These are phyloP conservation scores for Mucor sp. DNA, from an alignment of 371 early-diverging fungal genomes.

Conservation along the genomic window DNA sequence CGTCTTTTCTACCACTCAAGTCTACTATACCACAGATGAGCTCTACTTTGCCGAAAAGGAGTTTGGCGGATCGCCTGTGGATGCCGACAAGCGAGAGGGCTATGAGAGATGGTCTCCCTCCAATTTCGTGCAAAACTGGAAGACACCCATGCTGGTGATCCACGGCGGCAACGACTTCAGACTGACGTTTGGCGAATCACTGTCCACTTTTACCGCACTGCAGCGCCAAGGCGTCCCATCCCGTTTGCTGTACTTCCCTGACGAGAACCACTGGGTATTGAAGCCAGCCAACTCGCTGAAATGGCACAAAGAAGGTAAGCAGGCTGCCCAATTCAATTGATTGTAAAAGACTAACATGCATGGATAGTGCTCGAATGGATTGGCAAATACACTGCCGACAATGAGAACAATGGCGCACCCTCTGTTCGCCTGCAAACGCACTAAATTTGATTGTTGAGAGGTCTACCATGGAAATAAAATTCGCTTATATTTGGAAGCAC, in stretches of 20 bases:
- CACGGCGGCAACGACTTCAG: conserved; percentile 76
- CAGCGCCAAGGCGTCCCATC: conserved; percentile 76
- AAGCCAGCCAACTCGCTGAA: conserved; percentile 78
- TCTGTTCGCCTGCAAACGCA: background rate
- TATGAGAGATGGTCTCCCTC: conserved; percentile 77
- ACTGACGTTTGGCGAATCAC: conserved; percentile 68
- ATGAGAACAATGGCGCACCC: background rate
- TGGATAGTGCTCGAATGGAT: conserved; percentile 60
- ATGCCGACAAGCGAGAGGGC: conserved; percentile 48
- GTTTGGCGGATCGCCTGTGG: conserved; percentile 74
- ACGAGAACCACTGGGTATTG: conserved; percentile 81
- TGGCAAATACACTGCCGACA: conserved; percentile 48
- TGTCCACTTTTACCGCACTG: conserved; percentile 79
- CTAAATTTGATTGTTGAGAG: background rate
- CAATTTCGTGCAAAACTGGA: conserved; percentile 74
- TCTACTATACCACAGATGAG: conserved; percentile 78
- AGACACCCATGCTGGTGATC: conserved; percentile 80
- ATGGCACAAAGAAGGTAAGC: conserved; percentile 72
- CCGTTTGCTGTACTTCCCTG: conserved; percentile 77
- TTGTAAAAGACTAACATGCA: background rate
- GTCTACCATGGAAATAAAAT: too few relatives aligned
- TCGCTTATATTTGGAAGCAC: too few relatives aligned
- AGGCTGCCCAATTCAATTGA: too few relatives aligned
- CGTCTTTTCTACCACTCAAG: conserved; percentile 66
- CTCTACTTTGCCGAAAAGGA: conserved; percentile 82